Percentiles rank a stretch among this genome's conserved stretches.
These are phyloP conservation scores for Ustilago hordei DNA, from an alignment of 1,284 basidiomycete genomes.

Conservation along the genomic window DNA sequence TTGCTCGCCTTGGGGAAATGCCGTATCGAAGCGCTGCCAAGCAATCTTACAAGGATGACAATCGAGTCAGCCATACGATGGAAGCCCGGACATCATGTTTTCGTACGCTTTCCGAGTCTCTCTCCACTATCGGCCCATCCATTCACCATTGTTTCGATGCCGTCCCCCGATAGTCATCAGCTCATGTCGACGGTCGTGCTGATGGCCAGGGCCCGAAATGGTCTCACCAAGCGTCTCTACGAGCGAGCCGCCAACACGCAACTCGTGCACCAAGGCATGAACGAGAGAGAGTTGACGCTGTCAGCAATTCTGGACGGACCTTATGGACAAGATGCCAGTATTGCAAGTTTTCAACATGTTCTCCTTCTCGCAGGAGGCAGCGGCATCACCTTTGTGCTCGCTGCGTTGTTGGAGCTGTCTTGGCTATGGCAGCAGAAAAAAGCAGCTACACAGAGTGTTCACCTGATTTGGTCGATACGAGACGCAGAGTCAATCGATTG, in stretches of 20 bases:
- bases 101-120: constrained; percentile 59
- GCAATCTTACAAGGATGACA: constrained; percentile 44
- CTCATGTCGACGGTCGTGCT: constrained; percentile 44
- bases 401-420: constrained; percentile 45
- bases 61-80: constrained; percentile 56
- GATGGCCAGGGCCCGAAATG: constrained; percentile 47
- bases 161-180: constrained; percentile 39
- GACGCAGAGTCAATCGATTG: constrained; percentile 22
- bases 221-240: constrained; percentile 44
- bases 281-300: constrained; percentile 4
- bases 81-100: constrained; percentile 64
- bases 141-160: constrained; percentile 63
- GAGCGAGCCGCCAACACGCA: constrained; percentile 15
- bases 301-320: constrained; percentile 58
- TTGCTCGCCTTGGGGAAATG: constrained; percentile 40
- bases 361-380: constrained; percentile 54
- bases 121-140: constrained; percentile 55
- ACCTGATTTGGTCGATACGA: constrained; percentile 49
- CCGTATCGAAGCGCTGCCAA: constrained; percentile 36
- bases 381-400: constrained; percentile 56
- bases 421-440: constrained; percentile 45
- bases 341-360: constrained; percentile 33
- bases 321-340: constrained; percentile 48
- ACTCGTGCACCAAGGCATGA: neutral
- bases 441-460: constrained; percentile 19